Conservation (phyloP, 2,329 filamentous ascomycete species). For the Rugonectria rugulosa region DNA sequence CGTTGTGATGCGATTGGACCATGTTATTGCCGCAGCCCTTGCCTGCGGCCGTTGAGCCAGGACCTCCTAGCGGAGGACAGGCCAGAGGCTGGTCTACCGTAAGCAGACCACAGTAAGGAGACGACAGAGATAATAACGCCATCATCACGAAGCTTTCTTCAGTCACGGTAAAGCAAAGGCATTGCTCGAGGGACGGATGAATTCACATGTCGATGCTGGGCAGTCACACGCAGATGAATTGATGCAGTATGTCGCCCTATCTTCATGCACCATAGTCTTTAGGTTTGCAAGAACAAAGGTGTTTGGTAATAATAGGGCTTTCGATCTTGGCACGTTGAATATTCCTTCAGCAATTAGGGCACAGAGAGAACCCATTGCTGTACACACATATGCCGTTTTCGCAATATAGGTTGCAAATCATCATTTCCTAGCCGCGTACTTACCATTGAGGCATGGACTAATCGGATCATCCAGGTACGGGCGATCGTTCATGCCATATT, state of each 20-base stretch:
- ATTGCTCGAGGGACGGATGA: too few species aligned
- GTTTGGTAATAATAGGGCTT: slow-evolving; percentile 65
- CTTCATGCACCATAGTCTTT: slow-evolving; percentile 64
- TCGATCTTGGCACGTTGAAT: slow-evolving; percentile 63
- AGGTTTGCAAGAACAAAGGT: slow-evolving; percentile 51
- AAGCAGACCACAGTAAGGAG: not conserved
- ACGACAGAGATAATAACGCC: slow-evolving; percentile 11
- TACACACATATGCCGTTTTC: slow-evolving; percentile 65
- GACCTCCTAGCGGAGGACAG: too few species aligned
- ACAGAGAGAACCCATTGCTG: slow-evolving; percentile 60
- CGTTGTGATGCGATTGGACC: slow-evolving; percentile 14
- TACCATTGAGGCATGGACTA: slow-evolving; percentile 8
- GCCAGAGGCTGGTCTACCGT: not conserved
- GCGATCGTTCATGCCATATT: slow-evolving; percentile 3
- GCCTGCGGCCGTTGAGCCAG: not conserved
- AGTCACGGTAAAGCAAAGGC: not conserved
- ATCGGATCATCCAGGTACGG: slow-evolving; percentile 4
- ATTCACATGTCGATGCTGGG: too few species aligned
- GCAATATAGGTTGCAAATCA: slow-evolving; percentile 28
- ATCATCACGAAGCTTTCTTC: not conserved
- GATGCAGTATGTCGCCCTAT: slow-evolving; percentile 53
- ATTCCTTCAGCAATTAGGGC: slow-evolving; percentile 65
- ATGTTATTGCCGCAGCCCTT: not conserved
- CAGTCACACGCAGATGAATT: slow-evolving; percentile 2
- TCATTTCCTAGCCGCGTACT: slow-evolving; percentile 7